Evolutionary conservation across 352 stramenopile species (phyloP).

Genomic region (Phytophthora europaea): DNA sequence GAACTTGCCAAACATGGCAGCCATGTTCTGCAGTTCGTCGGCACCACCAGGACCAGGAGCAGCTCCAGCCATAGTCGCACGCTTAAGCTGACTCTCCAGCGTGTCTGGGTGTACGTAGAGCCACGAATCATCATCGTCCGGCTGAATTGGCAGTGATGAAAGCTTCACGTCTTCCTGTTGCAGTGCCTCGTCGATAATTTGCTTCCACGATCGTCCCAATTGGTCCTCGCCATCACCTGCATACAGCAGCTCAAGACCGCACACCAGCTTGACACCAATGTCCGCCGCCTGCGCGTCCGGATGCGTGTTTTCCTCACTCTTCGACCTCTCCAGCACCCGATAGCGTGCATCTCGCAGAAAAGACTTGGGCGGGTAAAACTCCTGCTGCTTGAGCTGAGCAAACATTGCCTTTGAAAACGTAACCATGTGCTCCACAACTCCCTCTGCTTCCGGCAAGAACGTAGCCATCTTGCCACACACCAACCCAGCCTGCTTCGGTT

Average conservation of each 20-base stretch:
- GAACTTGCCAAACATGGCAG: slow-evolving; percentile 83
- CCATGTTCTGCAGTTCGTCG: slow-evolving; percentile 76
- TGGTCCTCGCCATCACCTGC: slow-evolving; percentile 54
- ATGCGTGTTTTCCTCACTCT: slow-evolving; percentile 18
- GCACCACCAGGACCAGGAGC: slow-evolving; percentile 42
- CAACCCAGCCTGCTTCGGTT: slow-evolving; percentile 54
- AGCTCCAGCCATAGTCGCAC: slow-evolving; percentile 25
- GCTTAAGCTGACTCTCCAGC: slow-evolving; percentile 72
- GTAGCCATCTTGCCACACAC: slow-evolving; percentile 67
- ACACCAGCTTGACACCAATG: slow-evolving; percentile 82
- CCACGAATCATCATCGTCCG: slow-evolving; percentile 84
- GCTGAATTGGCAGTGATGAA: slow-evolving; percentile 14
- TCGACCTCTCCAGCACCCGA: slow-evolving; percentile 17
- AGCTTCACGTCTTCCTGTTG: slow-evolving; percentile 2
- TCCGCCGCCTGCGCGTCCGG: slow-evolving; percentile 52
- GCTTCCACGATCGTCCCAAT: slow-evolving; percentile 47
- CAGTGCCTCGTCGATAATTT: slow-evolving; percentile 49
- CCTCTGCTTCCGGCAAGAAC: slow-evolving; percentile 44
- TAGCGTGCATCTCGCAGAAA: slow-evolving; percentile 52
- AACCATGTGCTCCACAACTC: slow-evolving; percentile 46
- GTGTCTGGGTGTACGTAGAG: slow-evolving; percentile 81
- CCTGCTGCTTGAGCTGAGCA: slow-evolving; percentile 84
- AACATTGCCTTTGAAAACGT: slow-evolving; percentile 87
- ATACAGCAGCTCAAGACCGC: slow-evolving; percentile 82
- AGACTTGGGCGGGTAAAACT: slow-evolving; percentile 70